These are phyloP conservation scores for Brassica hybrid DNA, from an alignment of 441 rosid genomes.

Conservation along the genomic window DNA sequence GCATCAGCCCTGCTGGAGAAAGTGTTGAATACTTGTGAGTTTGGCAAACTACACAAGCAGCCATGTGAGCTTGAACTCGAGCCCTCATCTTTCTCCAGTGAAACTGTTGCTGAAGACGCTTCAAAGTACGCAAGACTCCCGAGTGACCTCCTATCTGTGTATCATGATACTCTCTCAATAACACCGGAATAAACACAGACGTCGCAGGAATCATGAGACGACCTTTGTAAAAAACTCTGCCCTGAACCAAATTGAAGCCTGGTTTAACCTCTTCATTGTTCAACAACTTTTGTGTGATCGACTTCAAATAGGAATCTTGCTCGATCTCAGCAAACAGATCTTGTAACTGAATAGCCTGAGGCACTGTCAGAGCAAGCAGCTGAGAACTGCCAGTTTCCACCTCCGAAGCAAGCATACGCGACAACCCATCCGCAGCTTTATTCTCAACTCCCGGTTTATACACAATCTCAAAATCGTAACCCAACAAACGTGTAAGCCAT, in stretches of 20 bases:
- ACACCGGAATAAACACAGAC: neutral
- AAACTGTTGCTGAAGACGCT: neutral
- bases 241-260: neutral
- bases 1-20: neutral
- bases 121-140: neutral
- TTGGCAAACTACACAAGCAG: neutral
- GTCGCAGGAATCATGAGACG: neutral
- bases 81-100: neutral
- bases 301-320: neutral
- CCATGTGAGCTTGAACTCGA: neutral
- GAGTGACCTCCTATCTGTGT: neutral
- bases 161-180: neutral
- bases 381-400: too few relatives aligned
- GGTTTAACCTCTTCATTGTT: too few relatives aligned
- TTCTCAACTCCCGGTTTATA: too few relatives aligned
- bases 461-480: neutral
- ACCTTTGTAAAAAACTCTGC: neutral
- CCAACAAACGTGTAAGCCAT: neutral
- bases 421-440: too few relatives aligned
- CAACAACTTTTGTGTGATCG: neutral
- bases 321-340: neutral
- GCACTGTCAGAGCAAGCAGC: too few relatives aligned
- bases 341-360: too few relatives aligned
- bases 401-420: too few relatives aligned
- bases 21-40: neutral